phyloP scores from a whole-genome alignment of 1,284 basidiomycete genomes.

The Ustilago vetiveriae region DNA sequence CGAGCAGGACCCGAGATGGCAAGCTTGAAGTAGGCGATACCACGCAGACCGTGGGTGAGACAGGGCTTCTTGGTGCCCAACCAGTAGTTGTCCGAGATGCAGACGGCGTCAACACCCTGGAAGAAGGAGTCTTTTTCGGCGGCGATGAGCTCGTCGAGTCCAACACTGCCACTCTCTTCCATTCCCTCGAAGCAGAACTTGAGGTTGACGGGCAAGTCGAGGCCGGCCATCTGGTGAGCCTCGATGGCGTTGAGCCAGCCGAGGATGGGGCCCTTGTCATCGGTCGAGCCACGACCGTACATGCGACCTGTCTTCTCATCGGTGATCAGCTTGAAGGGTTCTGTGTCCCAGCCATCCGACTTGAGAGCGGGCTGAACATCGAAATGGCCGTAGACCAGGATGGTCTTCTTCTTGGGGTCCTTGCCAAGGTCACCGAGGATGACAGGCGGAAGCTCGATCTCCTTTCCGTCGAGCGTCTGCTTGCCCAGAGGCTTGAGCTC shows the following conservation, averaged over 20 bases:
- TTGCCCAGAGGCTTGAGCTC: slow-evolving; percentile 71
- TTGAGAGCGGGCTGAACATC: slow-evolving; percentile 71
- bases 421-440: slow-evolving; percentile 80
- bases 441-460: slow-evolving; percentile 83
- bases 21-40: slow-evolving; percentile 88
- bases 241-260: slow-evolving; percentile 96
- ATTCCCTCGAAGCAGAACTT: slow-evolving; percentile 95
- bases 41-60: slow-evolving; percentile 72
- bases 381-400: slow-evolving; percentile 80
- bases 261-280: slow-evolving; percentile 69
- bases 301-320: slow-evolving; percentile 77
- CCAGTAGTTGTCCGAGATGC: slow-evolving; percentile 75
- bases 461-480: slow-evolving; percentile 82
- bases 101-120: slow-evolving; percentile 89
- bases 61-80: slow-evolving; percentile 68
- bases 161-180: slow-evolving; percentile 95
- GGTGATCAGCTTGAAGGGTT: slow-evolving; percentile 84
- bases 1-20: slow-evolving; percentile 83
- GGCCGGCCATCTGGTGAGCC: slow-evolving; percentile 78
- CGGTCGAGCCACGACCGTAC: slow-evolving; percentile 77
- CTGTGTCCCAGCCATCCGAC: slow-evolving; percentile 82
- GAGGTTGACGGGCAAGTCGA: slow-evolving; percentile 90
- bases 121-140: slow-evolving; percentile 86
- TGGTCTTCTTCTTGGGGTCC: slow-evolving; percentile 86
- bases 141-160: slow-evolving; percentile 88